phyloP scores from a whole-genome alignment of 495 filamentous ascomycete species.

The Hypoxylon intermedium region DNA sequence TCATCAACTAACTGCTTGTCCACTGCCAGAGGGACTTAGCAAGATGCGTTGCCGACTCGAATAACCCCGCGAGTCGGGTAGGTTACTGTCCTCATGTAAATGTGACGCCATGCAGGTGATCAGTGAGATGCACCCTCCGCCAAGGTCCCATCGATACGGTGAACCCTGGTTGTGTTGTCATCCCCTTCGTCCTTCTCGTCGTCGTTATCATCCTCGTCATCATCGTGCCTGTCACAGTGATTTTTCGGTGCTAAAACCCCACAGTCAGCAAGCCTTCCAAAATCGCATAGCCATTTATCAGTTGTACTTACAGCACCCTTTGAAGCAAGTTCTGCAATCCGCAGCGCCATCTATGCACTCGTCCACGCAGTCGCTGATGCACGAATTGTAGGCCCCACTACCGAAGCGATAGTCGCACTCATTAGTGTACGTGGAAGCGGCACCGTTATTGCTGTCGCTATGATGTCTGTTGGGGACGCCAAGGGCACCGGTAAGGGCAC shows the following conservation, averaged over 20 bases:
- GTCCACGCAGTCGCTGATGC: conserved; percentile 15
- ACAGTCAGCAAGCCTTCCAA: conserved; percentile 9
- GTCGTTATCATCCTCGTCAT: not conserved
- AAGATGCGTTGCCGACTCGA: too few relatives aligned
- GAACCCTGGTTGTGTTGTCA: not conserved
- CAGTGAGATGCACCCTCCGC: not conserved
- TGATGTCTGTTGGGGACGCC: not conserved
- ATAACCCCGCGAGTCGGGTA: conserved; percentile 16
- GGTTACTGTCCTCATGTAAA: conserved; percentile 38
- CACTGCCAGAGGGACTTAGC: too few relatives aligned
- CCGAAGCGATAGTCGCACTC: not conserved
- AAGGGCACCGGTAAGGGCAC: not conserved
- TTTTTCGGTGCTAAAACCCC: not conserved
- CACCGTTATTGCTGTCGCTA: not conserved
- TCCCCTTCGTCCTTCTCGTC: not conserved
- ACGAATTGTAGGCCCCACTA: not conserved
- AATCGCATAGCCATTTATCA: not conserved
- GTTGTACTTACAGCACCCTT: conserved; percentile 28
- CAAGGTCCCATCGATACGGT: not conserved
- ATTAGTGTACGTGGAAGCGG: not conserved
- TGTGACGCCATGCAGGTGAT: not conserved
- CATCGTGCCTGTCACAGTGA: not conserved
- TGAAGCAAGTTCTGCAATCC: conserved; percentile 18
- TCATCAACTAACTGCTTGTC: too few relatives aligned
- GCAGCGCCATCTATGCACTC: conserved; percentile 1